A percentile compares a stretch with the other conserved stretches of the same genome.
phyloP scores from a whole-genome alignment of 2,329 filamentous ascomycete genomes.

The Nemania serpens region DNA sequence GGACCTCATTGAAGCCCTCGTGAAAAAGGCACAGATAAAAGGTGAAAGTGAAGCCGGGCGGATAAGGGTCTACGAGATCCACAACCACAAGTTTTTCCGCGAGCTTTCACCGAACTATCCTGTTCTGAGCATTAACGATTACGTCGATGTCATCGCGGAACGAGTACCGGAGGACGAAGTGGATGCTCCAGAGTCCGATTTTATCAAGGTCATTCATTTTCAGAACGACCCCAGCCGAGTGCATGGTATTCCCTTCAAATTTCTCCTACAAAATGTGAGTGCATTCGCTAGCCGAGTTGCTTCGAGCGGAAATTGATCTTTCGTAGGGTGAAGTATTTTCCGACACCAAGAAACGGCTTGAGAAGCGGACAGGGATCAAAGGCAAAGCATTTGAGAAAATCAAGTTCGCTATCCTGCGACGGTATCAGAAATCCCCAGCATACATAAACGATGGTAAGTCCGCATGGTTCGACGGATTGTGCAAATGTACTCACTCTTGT shows the following conservation, averaged over 20 bases:
- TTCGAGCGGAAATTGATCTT: slow-evolving; percentile 28
- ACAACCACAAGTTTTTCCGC: slow-evolving; percentile 82
- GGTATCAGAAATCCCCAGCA: slow-evolving; percentile 68
- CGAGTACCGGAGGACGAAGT: slow-evolving; percentile 75
- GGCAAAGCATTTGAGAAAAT: slow-evolving; percentile 99
- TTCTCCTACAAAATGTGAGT: slow-evolving; percentile 77
- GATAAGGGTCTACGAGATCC: slow-evolving; percentile 81
- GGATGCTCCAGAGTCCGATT: slow-evolving; percentile 59
- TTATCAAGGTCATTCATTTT: slow-evolving; percentile 87
- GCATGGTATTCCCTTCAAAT: slow-evolving; percentile 90
- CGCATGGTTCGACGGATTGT: not conserved
- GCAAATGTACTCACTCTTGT: slow-evolving; percentile 33
- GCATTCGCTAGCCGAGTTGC: not conserved
- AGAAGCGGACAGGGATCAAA: slow-evolving; percentile 90
- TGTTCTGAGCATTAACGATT: slow-evolving; percentile 86
- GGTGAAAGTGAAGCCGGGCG: slow-evolving; percentile 72
- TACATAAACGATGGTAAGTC: slow-evolving; percentile 86
- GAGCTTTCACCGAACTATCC: slow-evolving; percentile 71
- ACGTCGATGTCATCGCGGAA: slow-evolving; percentile 80
- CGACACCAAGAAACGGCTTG: slow-evolving; percentile 92
- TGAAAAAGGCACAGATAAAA: slow-evolving; percentile 79
- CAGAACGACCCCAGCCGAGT: slow-evolving; percentile 84
- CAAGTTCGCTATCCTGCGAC: slow-evolving; percentile 83
- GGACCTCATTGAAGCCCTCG: slow-evolving; percentile 75
- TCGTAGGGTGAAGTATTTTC: slow-evolving; percentile 78